Evolutionary conservation across 2,329 filamentous ascomycete genomes (phyloP), one percentile per base, ranked within the genome.

Genomic region (Aspergillus novofumigatus): DNA sequence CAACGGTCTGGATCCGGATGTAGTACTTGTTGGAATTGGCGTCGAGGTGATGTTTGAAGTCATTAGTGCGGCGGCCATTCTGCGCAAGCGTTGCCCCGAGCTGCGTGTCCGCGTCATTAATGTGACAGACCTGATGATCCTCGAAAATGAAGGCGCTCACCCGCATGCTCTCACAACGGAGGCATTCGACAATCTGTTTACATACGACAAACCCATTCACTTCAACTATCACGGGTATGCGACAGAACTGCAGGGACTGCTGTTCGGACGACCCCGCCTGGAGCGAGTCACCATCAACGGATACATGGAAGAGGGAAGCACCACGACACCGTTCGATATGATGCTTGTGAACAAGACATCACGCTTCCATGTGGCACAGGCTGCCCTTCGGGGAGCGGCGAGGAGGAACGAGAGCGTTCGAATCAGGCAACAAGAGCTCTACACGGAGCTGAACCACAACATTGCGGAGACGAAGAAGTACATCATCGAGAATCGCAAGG

Each of bases 141-240:
- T 89, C 0, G 78, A 79, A 4, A 75, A 78, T 0, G 80, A 83
- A 65, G 78, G 79, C 0, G 65, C 72, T 1, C 86, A 89, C 60
- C 85, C 85, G 0, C 85, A 88, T 62, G 77, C 83, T 0, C 72
- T 89, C 41, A 77, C 73, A 0, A 70, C 72, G 3, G 73, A 80
- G 1, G 77, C 76, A 0, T 89, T 87, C 63, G 68, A 77, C 23
- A 74, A 78, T 3, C 70, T 87, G 35, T 88, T 88, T 66, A 86
- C 85, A 0, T 56, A 71, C 0, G 80, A 87, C 60, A 75, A 69
- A 25, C 78, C 79, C 0, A 75, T 88, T 5, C 80, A 84, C 66
- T 86, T 89, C 74, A 88, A 88, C 69, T 89, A 88, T 65, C 86
- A 89, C 62, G 86, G 86, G 10, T 88, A 89, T 62, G 71, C 78